phyloP scores from a whole-genome alignment of 805 yeast species.

The Kodamaea hsintzibuensis region DNA sequence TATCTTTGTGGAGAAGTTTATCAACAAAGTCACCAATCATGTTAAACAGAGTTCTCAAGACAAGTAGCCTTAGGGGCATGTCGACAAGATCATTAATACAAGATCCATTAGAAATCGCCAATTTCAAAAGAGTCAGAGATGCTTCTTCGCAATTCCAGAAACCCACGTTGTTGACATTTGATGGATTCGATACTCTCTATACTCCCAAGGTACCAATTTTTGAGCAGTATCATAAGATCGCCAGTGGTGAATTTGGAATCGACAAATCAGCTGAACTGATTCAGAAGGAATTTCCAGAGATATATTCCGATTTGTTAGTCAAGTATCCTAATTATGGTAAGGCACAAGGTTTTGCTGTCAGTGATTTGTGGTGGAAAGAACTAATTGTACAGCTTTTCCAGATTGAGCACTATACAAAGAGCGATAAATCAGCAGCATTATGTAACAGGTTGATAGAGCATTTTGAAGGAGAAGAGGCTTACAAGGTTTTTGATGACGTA shows the following conservation, averaged over 20 bases:
- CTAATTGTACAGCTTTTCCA: conserved; percentile 47
- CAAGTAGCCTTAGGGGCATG: neutral
- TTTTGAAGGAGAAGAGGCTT: conserved; percentile 55
- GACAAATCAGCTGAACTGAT: conserved; percentile 26
- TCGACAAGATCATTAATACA: conserved; percentile 14
- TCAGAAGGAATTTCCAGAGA: conserved; percentile 24
- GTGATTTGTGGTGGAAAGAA: conserved; percentile 59
- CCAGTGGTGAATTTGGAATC: conserved; percentile 44
- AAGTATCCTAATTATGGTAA: conserved; percentile 68
- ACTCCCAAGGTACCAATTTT: conserved; percentile 55
- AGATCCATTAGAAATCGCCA: conserved; percentile 26
- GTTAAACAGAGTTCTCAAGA: neutral
- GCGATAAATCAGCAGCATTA: conserved; percentile 33
- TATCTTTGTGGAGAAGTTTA: neutral
- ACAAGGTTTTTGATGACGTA: conserved; percentile 55
- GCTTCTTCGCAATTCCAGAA: conserved; percentile 23
- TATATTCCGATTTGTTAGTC: conserved; percentile 35
- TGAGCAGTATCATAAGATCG: conserved; percentile 53
- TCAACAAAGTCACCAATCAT: neutral
- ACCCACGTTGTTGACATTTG: conserved; percentile 59
- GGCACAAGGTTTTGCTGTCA: conserved; percentile 16
- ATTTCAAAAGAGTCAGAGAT: conserved; percentile 27
- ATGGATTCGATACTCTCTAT: conserved; percentile 68
- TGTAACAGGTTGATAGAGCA: conserved; percentile 45
- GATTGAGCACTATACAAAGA: conserved; percentile 24